Base-by-base conservation (phyloP, 495 filamentous ascomycete species). In the Penicillium mononematosum region DNA sequence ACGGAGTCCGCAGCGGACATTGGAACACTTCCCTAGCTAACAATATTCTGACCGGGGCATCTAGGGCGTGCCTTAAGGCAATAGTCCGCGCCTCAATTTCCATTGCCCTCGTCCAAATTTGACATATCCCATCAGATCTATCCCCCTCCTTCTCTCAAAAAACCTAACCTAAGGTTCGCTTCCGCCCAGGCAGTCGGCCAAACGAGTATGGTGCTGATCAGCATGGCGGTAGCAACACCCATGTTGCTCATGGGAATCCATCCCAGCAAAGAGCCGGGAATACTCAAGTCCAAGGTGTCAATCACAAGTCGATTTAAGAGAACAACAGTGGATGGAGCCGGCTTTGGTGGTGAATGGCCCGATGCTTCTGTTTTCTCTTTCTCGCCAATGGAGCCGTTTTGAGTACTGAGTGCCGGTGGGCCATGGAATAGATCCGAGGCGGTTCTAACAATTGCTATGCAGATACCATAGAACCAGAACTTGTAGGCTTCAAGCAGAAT, bases 401-500 rank as follows among this genome's bases (percentile, higher is more conserved):
- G 5, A 9, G 19, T 19, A 11, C 22, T 45, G 5, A 43, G 49
- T 10, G 7, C 20, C 12, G 4, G 22, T 7, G 54, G 42, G 27
- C 50, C 29, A 55, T 46, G 24, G 2, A 58, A 12, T n/a, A 62
- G 55, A 43, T 41, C 39, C 36, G 25, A 45, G 43, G 24, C 38
- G 11, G 45, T 58, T 42, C 45, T 48, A 14, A 45, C 27, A 34
- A 62, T 36, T 20, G 55, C 41, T 34, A 55, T 49, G 29, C 55
- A 58, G 16, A 62, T 55, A 14, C 50, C 59, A 34, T 62, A 62
- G 50, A 62, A 62, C 59, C 59, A 58, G 50, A 62, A 55, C 50
- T 62, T 62, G 59, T 62, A 53, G 10, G 55, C 34, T 58, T 62
- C 55, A 7, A 58, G 34, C 14, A 62, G 42, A 27, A 62, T 24